phyloP scores from a whole-genome alignment of 495 filamentous ascomycete genomes.

The Pseudomonodictys pantanalensis region DNA sequence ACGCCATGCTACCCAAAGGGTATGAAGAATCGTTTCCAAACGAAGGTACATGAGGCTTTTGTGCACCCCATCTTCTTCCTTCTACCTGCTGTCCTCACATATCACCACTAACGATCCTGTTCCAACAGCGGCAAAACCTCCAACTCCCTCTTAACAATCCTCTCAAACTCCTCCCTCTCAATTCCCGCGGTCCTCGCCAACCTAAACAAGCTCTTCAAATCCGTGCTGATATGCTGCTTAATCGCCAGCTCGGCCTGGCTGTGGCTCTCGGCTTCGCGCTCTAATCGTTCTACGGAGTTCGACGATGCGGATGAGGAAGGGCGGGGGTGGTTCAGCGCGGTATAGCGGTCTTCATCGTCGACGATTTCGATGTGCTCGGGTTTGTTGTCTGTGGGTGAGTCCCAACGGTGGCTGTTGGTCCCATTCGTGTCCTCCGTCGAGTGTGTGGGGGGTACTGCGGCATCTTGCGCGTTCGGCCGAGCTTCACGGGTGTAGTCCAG shows the following conservation, averaged over 20 bases:
- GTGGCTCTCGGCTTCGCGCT: constrained; percentile 49
- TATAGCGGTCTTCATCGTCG: constrained; percentile 13
- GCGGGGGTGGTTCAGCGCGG: constrained; percentile 30
- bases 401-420: neutral
- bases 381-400: constrained; percentile 12
- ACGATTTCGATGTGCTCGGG: constrained; percentile 9
- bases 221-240: constrained; percentile 83
- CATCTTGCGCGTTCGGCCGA: constrained; percentile 22
- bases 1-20: constrained; percentile 1
- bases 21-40: too few species aligned
- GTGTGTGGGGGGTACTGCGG: constrained; percentile 11
- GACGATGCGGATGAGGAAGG: constrained; percentile 32
- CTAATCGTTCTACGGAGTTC: constrained; percentile 36
- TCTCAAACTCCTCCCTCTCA: constrained; percentile 77
- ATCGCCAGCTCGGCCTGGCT: constrained; percentile 73
- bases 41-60: neutral
- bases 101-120: constrained; percentile 48
- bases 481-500: constrained; percentile 33
- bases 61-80: neutral
- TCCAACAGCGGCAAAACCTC: constrained; percentile 75
- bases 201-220: constrained; percentile 83
- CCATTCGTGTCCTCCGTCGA: neutral
- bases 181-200: constrained; percentile 79
- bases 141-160: constrained; percentile 74
- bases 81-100: neutral